Percentiles rank a stretch among this genome's conserved stretches.
These are phyloP conservation scores for Colletotrichum paranaense DNA, from an alignment of 2,329 filamentous ascomycete species.

Conservation along the genomic window DNA sequence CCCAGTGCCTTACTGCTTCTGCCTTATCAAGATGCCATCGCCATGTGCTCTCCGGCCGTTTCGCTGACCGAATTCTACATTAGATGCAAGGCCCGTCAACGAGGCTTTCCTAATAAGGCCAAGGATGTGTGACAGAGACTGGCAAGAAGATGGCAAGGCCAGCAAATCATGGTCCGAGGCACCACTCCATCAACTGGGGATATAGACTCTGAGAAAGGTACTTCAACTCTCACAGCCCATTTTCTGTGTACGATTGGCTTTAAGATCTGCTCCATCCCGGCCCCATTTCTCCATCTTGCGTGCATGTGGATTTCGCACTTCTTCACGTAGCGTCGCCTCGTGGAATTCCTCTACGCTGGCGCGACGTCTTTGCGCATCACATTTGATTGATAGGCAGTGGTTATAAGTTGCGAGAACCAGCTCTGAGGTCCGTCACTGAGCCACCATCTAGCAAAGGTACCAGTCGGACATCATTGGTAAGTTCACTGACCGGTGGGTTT, in stretches of 20 bases:
- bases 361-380: not conserved
- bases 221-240: not conserved
- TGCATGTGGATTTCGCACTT: not conserved
- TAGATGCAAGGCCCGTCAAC: not conserved
- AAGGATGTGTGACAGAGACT: not conserved
- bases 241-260: not conserved
- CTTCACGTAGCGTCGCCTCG: not conserved
- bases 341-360: not conserved
- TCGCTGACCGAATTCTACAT: not conserved
- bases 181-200: not conserved
- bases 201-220: not conserved
- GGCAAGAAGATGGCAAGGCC: not conserved
- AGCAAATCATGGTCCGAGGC: not conserved
- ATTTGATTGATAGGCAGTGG: not conserved
- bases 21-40: conserved; percentile 1
- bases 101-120: conserved; percentile 1
- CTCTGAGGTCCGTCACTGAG: not conserved
- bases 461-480: not conserved
- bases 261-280: not conserved
- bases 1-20: conserved; percentile 9
- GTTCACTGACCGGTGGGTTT: not conserved
- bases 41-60: too few relatives aligned
- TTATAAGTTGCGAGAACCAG: not conserved
- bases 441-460: not conserved
- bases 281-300: not conserved